Percentiles rank a stretch among this genome's conserved stretches.
Conservation (phyloP, 192 early-diverging fungal species). For the Radiomyces spectabilis region DNA sequence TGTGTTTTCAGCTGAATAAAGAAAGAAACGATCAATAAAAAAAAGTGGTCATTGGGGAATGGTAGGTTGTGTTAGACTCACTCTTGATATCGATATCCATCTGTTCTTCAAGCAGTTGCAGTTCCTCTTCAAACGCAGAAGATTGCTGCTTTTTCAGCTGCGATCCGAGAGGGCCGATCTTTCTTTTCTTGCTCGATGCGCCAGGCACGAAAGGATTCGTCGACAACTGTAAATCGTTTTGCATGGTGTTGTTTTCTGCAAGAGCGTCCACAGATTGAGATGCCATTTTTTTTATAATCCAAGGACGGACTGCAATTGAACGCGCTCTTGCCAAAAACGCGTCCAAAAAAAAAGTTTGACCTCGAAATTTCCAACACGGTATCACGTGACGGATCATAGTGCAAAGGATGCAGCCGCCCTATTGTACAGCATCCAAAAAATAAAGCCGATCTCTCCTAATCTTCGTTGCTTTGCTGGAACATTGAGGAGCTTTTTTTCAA, state of each 20-base stretch:
- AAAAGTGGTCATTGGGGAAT: background rate
- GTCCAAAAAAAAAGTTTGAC: no score
- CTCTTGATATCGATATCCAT: conserved; percentile 9
- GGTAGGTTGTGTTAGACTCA: conserved; percentile 12
- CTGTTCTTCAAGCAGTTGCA: conserved; percentile 27
- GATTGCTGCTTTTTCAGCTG: no score
- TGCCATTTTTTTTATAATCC: background rate
- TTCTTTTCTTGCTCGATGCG: background rate
- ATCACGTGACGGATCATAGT: no score
- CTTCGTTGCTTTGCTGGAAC: no score
- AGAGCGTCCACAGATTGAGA: no score
- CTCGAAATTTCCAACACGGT: no score
- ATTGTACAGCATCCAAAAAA: no score
- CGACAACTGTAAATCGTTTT: conserved; percentile 7
- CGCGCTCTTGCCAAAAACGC: background rate
- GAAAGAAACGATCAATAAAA: background rate
- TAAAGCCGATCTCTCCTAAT: no score
- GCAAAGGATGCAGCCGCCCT: no score
- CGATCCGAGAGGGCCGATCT: background rate
- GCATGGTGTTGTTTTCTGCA: background rate
- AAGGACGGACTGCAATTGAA: background rate
- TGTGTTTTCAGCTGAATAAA: conserved; percentile 24
- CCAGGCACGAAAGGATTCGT: background rate
- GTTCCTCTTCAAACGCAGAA: conserved; percentile 35
- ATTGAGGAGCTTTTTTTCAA: no score